Percentiles rank a stretch among this genome's conserved stretches.
phyloP scores from a whole-genome alignment of 768 basidiomycete species.

The Lactarius psammicola region DNA sequence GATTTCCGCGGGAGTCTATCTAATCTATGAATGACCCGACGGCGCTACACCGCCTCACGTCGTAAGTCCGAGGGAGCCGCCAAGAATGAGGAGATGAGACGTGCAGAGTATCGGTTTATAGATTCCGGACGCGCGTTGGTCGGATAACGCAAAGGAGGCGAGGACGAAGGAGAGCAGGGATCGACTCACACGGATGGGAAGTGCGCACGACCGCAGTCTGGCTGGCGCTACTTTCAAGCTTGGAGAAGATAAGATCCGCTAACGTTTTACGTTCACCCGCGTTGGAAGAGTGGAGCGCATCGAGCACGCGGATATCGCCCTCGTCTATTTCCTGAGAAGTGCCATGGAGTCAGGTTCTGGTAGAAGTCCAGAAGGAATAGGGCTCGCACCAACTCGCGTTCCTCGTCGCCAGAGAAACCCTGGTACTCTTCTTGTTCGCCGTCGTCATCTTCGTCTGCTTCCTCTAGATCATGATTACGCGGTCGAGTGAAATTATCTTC shows the following conservation, averaged over 20 bases:
- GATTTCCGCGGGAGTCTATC: neutral
- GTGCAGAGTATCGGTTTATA: too few relatives aligned
- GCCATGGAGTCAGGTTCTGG: neutral
- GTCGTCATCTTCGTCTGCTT: slow-evolving; percentile 56
- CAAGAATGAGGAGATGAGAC: neutral
- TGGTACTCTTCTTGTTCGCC: slow-evolving; percentile 51
- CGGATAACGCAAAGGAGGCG: neutral
- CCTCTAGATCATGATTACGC: slow-evolving; percentile 32
- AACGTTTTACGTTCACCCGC: slow-evolving; percentile 77
- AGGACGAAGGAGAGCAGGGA: neutral
- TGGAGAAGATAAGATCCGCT: slow-evolving; percentile 96
- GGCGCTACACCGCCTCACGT: neutral
- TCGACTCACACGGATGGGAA: slow-evolving; percentile 50
- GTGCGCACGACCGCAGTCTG: slow-evolving; percentile 57
- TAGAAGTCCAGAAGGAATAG: neutral
- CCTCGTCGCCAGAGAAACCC: slow-evolving; percentile 40
- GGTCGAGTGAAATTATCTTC: slow-evolving; percentile 33
- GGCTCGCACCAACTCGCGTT: slow-evolving; percentile 49
- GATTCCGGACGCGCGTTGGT: neutral
- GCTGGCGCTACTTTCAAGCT: slow-evolving; percentile 65
- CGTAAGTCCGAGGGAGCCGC: neutral
- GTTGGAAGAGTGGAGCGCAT: slow-evolving; percentile 74
- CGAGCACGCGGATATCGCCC: slow-evolving; percentile 82
- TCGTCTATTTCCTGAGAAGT: slow-evolving; percentile 78
- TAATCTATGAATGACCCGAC: neutral